A percentile compares a stretch with the other conserved stretches of the same genome.
These are phyloP conservation scores for Puccinia novopanici DNA, from an alignment of 1,284 basidiomycete species.

Conservation along the genomic window DNA sequence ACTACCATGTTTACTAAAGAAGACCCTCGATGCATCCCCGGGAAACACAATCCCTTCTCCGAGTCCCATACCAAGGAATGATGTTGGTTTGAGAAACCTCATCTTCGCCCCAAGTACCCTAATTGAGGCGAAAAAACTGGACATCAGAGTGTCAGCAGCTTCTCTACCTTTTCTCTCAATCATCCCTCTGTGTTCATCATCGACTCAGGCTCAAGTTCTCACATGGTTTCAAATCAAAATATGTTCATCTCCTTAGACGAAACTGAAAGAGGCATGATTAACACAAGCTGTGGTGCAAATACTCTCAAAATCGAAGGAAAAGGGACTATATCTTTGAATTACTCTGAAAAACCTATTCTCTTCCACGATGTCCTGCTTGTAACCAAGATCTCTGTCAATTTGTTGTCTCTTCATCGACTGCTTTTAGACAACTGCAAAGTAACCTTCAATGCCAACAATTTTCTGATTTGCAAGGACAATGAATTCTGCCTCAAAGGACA, in stretches of 20 bases:
- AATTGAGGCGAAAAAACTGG: not conserved
- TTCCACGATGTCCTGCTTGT: not conserved
- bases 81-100: no score
- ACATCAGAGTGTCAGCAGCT: not conserved
- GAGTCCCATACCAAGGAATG: no score
- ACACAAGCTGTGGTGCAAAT: not conserved
- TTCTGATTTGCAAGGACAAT: not conserved
- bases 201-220: not conserved
- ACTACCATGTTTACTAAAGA: not conserved
- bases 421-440: not conserved
- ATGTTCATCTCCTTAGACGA: not conserved
- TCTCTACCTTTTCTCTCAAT: not conserved
- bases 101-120: not conserved
- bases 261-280: not conserved
- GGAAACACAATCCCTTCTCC: not conserved
- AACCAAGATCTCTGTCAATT: not conserved
- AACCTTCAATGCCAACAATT: not conserved
- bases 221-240: not conserved
- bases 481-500: not conserved
- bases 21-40: not conserved
- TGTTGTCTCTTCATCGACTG: not conserved
- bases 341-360: not conserved
- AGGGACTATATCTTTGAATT: not conserved
- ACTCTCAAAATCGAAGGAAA: not conserved
- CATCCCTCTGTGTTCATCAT: not conserved